Percentiles rank a stretch among this genome's conserved stretches.
phyloP scores from a whole-genome alignment of 768 basidiomycete genomes.

The Mycena alexandri region DNA sequence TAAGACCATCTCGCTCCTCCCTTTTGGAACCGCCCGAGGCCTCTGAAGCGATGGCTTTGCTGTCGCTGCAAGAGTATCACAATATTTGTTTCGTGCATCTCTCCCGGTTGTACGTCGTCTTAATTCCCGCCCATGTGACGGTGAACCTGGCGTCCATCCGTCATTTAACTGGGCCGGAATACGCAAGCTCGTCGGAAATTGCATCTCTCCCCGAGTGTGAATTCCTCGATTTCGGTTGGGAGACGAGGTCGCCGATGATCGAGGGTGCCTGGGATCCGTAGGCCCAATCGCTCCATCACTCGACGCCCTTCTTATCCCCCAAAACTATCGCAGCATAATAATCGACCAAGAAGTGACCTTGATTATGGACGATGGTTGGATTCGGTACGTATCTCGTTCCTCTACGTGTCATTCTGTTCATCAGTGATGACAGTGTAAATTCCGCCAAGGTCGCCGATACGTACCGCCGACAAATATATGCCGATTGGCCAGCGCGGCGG shows the following conservation, averaged over 20 bases:
- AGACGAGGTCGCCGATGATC: no score
- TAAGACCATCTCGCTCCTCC: no score
- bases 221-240: no score
- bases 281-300: no score
- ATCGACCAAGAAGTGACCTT: no score
- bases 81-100: constrained; percentile 7
- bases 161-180: not conserved
- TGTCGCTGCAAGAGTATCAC: constrained; percentile 8
- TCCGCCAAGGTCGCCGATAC: not conserved
- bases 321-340: no score
- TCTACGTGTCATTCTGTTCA: not conserved
- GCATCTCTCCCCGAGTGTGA: not conserved
- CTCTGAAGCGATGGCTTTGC: constrained; percentile 1
- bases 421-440: not conserved
- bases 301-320: no score
- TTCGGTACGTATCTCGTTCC: constrained; percentile 1
- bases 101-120: not conserved
- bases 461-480: not conserved
- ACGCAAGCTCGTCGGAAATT: constrained; percentile 1
- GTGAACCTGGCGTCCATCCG: not conserved
- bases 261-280: no score
- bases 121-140: not conserved
- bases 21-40: no score
- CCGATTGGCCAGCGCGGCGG: not conserved
- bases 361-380: constrained; percentile 24